Evolutionary conservation across 2,329 filamentous ascomycete genomes (phyloP), one percentile per base, ranked within the genome.

Genomic region (Fusarium pseudonygamai): DNA sequence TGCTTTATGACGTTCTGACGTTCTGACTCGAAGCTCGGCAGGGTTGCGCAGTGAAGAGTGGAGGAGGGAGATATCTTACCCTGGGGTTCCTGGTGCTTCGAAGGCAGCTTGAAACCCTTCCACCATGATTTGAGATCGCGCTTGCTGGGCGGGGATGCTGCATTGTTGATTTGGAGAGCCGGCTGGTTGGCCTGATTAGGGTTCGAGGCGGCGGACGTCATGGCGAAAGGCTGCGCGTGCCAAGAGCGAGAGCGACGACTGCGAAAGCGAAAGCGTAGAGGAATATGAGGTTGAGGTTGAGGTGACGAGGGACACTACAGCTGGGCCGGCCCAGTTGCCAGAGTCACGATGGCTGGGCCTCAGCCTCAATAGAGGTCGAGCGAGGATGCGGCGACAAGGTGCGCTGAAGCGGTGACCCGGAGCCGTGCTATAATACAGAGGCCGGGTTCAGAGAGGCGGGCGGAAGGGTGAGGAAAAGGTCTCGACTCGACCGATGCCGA

Each of bases 71-170:
- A 37, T 64, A 56, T 55, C 73, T 64, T 88, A 91, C 89, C 88
- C 79, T 86, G 83, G 57, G 84, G 77, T 74, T 91, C 89, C 62
- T 89, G 86, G 66, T 87, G 86, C 78, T 87, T 90, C 42, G 86
- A 83, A 50, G 88, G 86, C 60, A 93, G 89, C 84, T 96, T 96
- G 85, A 99, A 98, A 78, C 92, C 91, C 84, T 95, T 97, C 96
- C 96, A 98, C 96, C 96, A 99, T 68, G 93, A 97, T 77, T 95
- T 93, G 77, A 98, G 87, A 81, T 97, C 95, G 81, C 94, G 91
- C 85, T 93, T 97, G 75, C 91, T 94, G 36, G 94, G 94, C 62
- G 93, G 93, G 46, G 93, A 94, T 81, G 87, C 80, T 81, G 87
- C 78, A 83, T 84, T 82, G 80, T 82, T 78, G 59, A 77, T 74